Evolutionary conservation across 2,329 filamentous ascomycete genomes (phyloP).

Genomic region (Pestalotiopsis fici): DNA sequence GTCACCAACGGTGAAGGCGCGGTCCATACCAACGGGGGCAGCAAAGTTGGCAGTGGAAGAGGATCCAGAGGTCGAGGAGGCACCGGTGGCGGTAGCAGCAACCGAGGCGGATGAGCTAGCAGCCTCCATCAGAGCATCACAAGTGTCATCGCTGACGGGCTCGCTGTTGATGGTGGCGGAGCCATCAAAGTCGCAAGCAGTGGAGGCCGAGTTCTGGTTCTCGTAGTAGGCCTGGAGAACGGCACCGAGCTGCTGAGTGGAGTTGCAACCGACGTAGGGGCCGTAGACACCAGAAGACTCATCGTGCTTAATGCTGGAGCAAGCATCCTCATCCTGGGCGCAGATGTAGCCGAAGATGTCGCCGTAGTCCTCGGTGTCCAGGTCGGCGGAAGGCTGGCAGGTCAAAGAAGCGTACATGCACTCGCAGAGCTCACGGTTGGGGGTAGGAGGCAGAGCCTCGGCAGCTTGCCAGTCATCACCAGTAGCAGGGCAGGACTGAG

Average conservation of each 20-base stretch:
- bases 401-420: constrained; percentile 71
- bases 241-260: constrained; percentile 60
- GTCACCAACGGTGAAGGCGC: constrained; percentile 46
- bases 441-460: constrained; percentile 67
- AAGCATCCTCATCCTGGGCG: constrained; percentile 48
- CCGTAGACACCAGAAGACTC: constrained; percentile 58
- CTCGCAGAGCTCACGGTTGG: constrained; percentile 66
- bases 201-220: constrained; percentile 44
- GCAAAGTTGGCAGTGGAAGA: constrained; percentile 37
- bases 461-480: constrained; percentile 60
- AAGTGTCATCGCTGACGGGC: constrained; percentile 40
- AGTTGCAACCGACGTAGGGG: constrained; percentile 65
- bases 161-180: constrained; percentile 38
- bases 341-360: constrained; percentile 39
- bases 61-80: constrained; percentile 15
- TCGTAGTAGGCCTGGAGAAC: constrained; percentile 61
- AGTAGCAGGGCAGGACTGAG: constrained; percentile 63
- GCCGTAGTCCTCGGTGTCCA: constrained; percentile 55
- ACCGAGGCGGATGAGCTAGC: constrained; percentile 40
- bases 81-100: constrained; percentile 29
- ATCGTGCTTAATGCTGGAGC: constrained; percentile 58
- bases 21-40: constrained; percentile 34
- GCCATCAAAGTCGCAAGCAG: constrained; percentile 61
- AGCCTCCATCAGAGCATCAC: constrained; percentile 50
- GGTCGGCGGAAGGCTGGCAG: constrained; percentile 58